A percentile compares a stretch with the other conserved stretches of the same genome.
These are phyloP conservation scores for Aspergillus unguis DNA, from an alignment of 2,329 filamentous ascomycete genomes.

Conservation along the genomic window DNA sequence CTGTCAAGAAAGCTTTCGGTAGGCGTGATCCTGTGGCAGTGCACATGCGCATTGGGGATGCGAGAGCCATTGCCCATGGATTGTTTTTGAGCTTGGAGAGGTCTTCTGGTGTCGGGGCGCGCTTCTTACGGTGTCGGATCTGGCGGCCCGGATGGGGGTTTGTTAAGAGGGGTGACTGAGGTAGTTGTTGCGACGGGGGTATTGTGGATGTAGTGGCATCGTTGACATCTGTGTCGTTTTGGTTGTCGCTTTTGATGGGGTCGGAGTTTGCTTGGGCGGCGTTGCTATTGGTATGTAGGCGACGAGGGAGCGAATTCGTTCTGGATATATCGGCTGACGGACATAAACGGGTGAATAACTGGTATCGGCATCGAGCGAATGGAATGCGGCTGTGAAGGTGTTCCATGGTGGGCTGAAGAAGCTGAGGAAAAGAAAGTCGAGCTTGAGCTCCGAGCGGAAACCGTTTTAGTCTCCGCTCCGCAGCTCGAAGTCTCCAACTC, in stretches of 20 bases:
- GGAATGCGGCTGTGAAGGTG: conserved; percentile 24
- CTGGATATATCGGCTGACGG: background rate
- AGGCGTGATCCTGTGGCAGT: conserved; percentile 30
- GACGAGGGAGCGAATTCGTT: conserved; percentile 10
- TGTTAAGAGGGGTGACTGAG: conserved; percentile 36
- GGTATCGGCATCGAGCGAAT: conserved; percentile 34
- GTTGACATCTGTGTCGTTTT: background rate
- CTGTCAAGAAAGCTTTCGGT: conserved; percentile 32
- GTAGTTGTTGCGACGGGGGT: conserved; percentile 32
- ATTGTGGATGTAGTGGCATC: background rate
- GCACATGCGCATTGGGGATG: conserved; percentile 37
- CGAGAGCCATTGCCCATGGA: conserved; percentile 41
- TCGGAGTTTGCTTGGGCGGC: background rate
- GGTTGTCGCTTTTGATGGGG: conserved; percentile 2
- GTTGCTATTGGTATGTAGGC: background rate
- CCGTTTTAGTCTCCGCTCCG: conserved; percentile 4
- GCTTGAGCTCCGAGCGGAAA: background rate
- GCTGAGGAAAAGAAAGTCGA: conserved; percentile 9
- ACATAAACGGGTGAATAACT: conserved; percentile 25
- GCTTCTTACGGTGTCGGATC: conserved; percentile 27
- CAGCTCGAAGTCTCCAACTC: conserved; percentile 1
- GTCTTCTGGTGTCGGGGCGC: conserved; percentile 24
- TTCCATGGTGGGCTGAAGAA: conserved; percentile 23
- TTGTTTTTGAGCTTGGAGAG: conserved; percentile 33
- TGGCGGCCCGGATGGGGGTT: conserved; percentile 17